Base-by-base conservation (phyloP, 306 rosid genomes). In the Abrus pulchellus region DNA sequence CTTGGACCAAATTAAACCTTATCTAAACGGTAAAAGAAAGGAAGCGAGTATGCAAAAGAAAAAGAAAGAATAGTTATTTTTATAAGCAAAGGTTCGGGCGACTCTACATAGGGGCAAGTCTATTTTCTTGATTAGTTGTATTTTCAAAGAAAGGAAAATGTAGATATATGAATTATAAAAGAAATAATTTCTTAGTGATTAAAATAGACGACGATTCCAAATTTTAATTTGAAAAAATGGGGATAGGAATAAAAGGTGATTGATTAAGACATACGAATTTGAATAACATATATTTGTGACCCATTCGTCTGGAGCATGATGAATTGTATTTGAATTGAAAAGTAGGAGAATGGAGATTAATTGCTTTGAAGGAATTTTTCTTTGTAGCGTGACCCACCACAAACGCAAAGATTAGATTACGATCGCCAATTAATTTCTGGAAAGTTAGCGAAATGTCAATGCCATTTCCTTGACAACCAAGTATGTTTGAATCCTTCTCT, bases 391-490 rank as follows among this genome's bases (percentile, higher is more conserved):
- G 87, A 64, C 79, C 78, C 74, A 74, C 83, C 68, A 27, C 68
- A 6, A 33, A 65, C 50, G 0, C 13, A n/a, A 3, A 68, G 7
- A 57, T 44, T 53, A 72, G 30, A 5, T 62, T 62, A 62, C 0
- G 1, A 59, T 9, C 32, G 79, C 52, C 13, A 36, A 80, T 57
- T 80, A 73, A 14, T 45, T 54, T 5, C 74, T 76, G 30, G 20
- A 67, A 53, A 34, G 69, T 78, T 75, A 38, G 75, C 57, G 28
- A 82, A n/a, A 73, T 69, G 77, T 29, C 81, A 82, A 68, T 57
- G 36, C 13, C 14, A 50, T 48, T 80, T 82, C 48, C 87, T 88
- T 88, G 20, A 68, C 73, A 76, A 64, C n/a, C 77, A 80, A 82
- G 87, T 56, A 87, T 77, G 74, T 84, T 84, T 63, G 90, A 67